Evolutionary conservation across 2,329 filamentous ascomycete species (phyloP), one percentile per base, ranked within the genome.

Genomic region (Blastomyces gilchristii): DNA sequence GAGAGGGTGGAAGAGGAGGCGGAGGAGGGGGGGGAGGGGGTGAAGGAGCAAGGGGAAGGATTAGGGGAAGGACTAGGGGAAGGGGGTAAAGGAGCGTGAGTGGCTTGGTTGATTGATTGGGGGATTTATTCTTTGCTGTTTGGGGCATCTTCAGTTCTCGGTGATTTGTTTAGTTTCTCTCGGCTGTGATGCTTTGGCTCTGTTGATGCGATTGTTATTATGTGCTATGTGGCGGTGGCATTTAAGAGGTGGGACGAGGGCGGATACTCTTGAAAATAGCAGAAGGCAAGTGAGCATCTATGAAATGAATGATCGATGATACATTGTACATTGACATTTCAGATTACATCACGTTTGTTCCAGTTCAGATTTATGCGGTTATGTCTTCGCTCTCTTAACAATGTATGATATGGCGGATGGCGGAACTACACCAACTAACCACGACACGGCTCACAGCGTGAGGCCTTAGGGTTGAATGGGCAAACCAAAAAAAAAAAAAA

Each of bases 1-100:
- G 72, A 73, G n/a, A 74, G 75, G 69, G 73, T 3, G 71, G 63
- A 64, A 28, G 63, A 63, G 58, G 47, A 54, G 7, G 49, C 1
- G 7, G 45, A 11, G 45, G 45, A 49, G 5, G 18, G 8, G 5
- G n/a, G 11, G n/a, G 45, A n/a, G 14, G 43, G 41, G 4, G 47
- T 22, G n/a, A 22, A 41, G 43, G 59, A 52, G 31, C 39, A 43
- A 16, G 11, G 11, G 14, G 39, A 12, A 43, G 11, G 39, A 12
- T 14, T 5, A 7, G 31, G 31, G 4, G 31, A 34, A 5, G 31
- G 31, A 22, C 1, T 22, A 22, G n/a, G n/a, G n/a, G n/a, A 22
- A 22, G n/a, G n/a, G 31, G 31, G 31, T 34, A 34, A 7, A 34
- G 7, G 31, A 34, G 31, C 31, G 39, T 43, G 39, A 43, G 39